A percentile compares a stretch with the other conserved stretches of the same genome.
phyloP scores from a whole-genome alignment of 164 flowering plant genomes.

The Umbellularia californica region DNA sequence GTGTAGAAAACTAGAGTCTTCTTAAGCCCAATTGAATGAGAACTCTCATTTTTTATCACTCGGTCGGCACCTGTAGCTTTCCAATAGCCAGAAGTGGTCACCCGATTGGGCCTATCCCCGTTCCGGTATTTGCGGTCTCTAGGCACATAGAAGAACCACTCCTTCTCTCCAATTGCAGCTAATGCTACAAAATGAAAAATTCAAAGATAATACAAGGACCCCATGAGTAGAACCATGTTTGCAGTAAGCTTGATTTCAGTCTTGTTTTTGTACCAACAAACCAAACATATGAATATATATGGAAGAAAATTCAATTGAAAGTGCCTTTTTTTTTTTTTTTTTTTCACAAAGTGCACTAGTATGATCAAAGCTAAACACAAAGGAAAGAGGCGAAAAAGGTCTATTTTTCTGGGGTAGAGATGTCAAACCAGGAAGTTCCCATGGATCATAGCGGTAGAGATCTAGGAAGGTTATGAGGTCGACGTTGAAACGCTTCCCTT shows the following conservation, averaged over 20 bases:
- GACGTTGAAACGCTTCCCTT: conserved; percentile 87
- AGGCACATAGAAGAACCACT: conserved; percentile 97
- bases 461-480: conserved; percentile 92
- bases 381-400: not conserved
- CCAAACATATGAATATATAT: not conserved
- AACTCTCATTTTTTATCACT: conserved; percentile 64
- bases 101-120: conserved; percentile 93
- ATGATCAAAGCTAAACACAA: not conserved
- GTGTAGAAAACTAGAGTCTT: conserved; percentile 97
- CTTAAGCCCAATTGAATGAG: conserved; percentile 74
- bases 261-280: too few species aligned
- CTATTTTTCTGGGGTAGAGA: not conserved
- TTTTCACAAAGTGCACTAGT: not conserved
- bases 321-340: too few species aligned
- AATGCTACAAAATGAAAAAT: conserved; percentile 38
- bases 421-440: conserved; percentile 92
- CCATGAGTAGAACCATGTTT: not conserved
- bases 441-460: conserved; percentile 94
- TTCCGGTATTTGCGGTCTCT: conserved; percentile 89
- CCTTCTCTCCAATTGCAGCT: conserved; percentile 97
- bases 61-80: conserved; percentile 98
- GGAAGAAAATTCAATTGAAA: not conserved
- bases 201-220: not conserved
- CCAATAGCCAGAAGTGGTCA: conserved; percentile 97
- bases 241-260: too few species aligned